A percentile compares a stretch with the other conserved stretches of the same genome.
These are phyloP conservation scores for Tylopilus vinaceipallidus DNA, from an alignment of 768 basidiomycete species.

Conservation along the genomic window DNA sequence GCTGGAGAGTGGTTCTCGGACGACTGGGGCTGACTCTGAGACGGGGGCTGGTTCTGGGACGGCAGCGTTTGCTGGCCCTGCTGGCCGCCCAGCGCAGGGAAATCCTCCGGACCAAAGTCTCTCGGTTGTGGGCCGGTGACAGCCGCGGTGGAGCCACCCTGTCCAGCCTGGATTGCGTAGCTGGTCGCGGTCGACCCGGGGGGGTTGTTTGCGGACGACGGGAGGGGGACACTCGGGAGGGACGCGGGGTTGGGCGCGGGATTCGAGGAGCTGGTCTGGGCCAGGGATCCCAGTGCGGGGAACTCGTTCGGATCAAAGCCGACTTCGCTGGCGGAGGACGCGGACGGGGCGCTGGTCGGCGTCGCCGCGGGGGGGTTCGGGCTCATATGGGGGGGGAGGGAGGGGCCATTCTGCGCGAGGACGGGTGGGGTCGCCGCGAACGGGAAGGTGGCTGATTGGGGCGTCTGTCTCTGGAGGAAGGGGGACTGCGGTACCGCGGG, in stretches of 20 bases:
- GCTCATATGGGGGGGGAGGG: conserved; percentile 57
- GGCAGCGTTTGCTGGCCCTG: conserved; percentile 32
- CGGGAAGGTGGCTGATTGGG: conserved; percentile 50
- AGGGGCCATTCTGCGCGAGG: conserved; percentile 54
- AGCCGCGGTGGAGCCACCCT: conserved; percentile 34
- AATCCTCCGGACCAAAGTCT: conserved; percentile 82
- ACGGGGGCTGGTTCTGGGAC: conserved; percentile 29
- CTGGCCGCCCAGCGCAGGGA: conserved; percentile 80
- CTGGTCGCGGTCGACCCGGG: conserved; percentile 48
- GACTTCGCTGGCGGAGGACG: conserved; percentile 68
- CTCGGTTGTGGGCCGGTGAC: conserved; percentile 12
- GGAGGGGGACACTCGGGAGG: conserved; percentile 20
- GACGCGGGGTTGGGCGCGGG: conserved; percentile 35
- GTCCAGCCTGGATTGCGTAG: conserved; percentile 80
- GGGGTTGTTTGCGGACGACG: conserved; percentile 31
- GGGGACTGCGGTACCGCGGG: conserved; percentile 55
- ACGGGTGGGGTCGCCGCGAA: conserved; percentile 48
- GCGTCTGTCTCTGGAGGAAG: conserved; percentile 59
- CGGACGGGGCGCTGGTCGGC: conserved; percentile 51
- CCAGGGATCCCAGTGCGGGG: conserved; percentile 75
- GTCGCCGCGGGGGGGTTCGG: conserved; percentile 40
- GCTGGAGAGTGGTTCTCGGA: conserved; percentile 33
- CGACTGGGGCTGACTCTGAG: conserved; percentile 31
- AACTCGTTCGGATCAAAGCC: conserved; percentile 86
- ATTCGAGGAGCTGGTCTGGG: conserved; percentile 42